Evolutionary conservation across 2,329 filamentous ascomycete species (phyloP).

Genomic region (Aspergillus ibericus): DNA sequence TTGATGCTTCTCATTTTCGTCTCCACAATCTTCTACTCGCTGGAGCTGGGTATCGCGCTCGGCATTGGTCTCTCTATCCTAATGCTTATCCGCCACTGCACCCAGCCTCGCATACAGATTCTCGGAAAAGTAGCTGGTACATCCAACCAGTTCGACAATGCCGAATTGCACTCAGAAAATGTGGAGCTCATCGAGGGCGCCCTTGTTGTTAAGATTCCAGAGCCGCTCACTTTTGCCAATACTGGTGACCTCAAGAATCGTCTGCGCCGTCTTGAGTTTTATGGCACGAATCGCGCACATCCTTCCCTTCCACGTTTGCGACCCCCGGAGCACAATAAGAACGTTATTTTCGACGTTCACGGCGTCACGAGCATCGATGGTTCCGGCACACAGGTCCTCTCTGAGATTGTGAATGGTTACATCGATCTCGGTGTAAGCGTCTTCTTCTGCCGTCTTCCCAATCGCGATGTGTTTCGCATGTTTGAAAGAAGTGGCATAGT

Average conservation of each 20-base stretch:
- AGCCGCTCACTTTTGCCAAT: constrained; percentile 95
- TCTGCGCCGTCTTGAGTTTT: constrained; percentile 78
- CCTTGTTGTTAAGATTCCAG: constrained; percentile 95
- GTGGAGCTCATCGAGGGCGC: constrained; percentile 90
- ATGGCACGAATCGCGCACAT: constrained; percentile 82
- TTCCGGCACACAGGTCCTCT: constrained; percentile 85
- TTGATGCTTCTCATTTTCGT: constrained; percentile 90
- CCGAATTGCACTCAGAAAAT: constrained; percentile 67
- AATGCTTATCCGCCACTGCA: constrained; percentile 85
- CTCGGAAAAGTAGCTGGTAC: constrained; percentile 84
- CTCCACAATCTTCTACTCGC: constrained; percentile 90
- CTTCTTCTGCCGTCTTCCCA: constrained; percentile 56
- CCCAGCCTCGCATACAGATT: constrained; percentile 92
- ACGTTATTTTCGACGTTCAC: constrained; percentile 95
- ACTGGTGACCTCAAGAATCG: constrained; percentile 87
- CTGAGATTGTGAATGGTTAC: constrained; percentile 83
- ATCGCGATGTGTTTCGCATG: constrained; percentile 64
- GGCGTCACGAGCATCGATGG: constrained; percentile 95
- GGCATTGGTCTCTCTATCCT: constrained; percentile 89
- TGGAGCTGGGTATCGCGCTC: constrained; percentile 89
- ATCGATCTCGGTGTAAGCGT: constrained; percentile 67
- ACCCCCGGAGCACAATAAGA: constrained; percentile 76
- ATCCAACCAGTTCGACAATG: constrained; percentile 76
- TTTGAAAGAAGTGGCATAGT: constrained; percentile 83
- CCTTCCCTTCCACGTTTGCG: constrained; percentile 82